Conservation (phyloP, 495 filamentous ascomycete genomes). For the Trichoderma orchidacearum region DNA sequence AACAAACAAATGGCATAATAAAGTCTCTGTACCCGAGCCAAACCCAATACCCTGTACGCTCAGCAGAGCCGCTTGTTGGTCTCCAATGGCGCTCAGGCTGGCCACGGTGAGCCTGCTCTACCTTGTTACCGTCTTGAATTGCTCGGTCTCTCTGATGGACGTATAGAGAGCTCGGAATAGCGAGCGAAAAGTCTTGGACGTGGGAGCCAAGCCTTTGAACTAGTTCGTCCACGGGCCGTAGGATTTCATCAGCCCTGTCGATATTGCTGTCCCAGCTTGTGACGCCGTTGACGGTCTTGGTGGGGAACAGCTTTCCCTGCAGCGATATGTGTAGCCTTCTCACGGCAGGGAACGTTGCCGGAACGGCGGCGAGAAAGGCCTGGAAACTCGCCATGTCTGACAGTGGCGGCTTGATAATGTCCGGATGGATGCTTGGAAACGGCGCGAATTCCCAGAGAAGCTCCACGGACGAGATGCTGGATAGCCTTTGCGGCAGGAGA, state of each 20-base stretch:
- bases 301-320: not conserved
- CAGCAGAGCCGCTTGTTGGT: not conserved
- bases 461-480: constrained; percentile 5
- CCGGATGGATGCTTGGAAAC: not conserved
- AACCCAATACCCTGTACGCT: not conserved
- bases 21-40: not conserved
- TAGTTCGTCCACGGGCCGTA: not conserved
- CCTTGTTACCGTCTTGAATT: not conserved
- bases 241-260: not conserved
- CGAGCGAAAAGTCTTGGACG: not conserved
- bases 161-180: not conserved
- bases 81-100: not conserved
- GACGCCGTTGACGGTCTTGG: not conserved
- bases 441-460: constrained; percentile 5
- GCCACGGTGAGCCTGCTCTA: not conserved
- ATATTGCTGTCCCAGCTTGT: not conserved
- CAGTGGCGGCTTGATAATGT: not conserved
- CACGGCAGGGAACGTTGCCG: not conserved
- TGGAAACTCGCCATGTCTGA: not conserved
- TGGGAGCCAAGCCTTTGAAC: not conserved
- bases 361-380: not conserved
- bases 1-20: not conserved
- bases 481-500: constrained; percentile 1
- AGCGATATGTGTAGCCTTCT: not conserved
- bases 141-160: not conserved